phyloP scores from a whole-genome alignment of 495 filamentous ascomycete species.

The Astrocystis sublimbata region DNA sequence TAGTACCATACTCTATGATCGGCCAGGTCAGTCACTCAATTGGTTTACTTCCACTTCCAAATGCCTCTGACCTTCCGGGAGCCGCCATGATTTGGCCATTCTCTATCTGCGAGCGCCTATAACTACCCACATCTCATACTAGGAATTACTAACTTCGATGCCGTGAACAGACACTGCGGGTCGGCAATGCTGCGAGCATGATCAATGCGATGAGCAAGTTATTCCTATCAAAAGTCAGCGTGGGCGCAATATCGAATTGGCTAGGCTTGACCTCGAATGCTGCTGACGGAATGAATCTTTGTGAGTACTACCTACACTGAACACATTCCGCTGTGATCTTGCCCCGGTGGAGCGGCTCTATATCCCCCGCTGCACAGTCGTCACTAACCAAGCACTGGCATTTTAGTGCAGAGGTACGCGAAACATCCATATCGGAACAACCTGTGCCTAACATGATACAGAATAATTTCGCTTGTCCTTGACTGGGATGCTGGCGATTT shows the following conservation, averaged over 20 bases:
- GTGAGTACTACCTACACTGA: background rate
- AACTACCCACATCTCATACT: background rate
- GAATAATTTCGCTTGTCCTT: constrained; percentile 64
- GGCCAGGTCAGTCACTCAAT: constrained; percentile 37
- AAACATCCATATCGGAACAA: background rate
- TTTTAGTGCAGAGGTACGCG: constrained; percentile 55
- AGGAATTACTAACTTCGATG: background rate
- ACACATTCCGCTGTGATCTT: background rate
- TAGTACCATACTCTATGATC: constrained; percentile 62
- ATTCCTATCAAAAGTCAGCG: constrained; percentile 63
- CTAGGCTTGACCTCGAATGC: constrained; percentile 58
- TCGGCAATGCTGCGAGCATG: constrained; percentile 71
- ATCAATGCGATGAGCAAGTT: constrained; percentile 63
- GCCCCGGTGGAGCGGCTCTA: background rate
- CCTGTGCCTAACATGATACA: constrained; percentile 28
- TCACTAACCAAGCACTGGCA: background rate
- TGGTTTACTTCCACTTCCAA: background rate
- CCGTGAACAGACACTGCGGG: constrained; percentile 48
- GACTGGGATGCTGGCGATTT: constrained; percentile 62
- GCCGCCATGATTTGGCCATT: background rate
- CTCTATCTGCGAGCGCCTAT: background rate
- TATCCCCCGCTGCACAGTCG: background rate
- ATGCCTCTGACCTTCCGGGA: background rate
- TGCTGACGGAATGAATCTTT: constrained; percentile 67
- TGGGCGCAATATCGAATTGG: constrained; percentile 66